These are phyloP conservation scores for Starmera stellimalicola DNA, from an alignment of 1,139 yeast genomes.

Conservation along the genomic window DNA sequence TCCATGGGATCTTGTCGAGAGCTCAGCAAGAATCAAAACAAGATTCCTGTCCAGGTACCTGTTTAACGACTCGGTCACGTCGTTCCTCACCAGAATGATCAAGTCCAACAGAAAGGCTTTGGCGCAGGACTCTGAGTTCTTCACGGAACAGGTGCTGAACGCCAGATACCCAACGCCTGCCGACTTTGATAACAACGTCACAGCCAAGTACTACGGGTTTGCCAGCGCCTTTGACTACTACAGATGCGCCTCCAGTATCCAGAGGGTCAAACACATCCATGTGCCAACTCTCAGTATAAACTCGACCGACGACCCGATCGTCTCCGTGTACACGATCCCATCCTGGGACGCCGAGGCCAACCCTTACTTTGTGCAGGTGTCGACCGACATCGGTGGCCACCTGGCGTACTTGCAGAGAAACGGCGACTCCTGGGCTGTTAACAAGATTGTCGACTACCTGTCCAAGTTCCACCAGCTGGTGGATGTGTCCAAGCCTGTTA, in stretches of 20 bases:
- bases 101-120: conserved; percentile 53
- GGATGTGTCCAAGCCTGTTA: conserved; percentile 12
- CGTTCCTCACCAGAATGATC: conserved; percentile 52
- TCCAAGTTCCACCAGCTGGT: conserved; percentile 37
- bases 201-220: conserved; percentile 71
- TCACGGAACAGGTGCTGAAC: conserved; percentile 28
- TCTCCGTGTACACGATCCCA: conserved; percentile 59
- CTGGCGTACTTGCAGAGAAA: conserved; percentile 50
- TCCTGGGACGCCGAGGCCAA: conserved; percentile 47
- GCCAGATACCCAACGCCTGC: conserved; percentile 27
- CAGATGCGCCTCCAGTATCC: conserved; percentile 54
- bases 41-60: conserved; percentile 53
- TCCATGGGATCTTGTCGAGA: conserved; percentile 76
- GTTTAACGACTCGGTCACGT: conserved; percentile 59
- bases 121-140: conserved; percentile 18
- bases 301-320: conserved; percentile 80
- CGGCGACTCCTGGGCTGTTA: conserved; percentile 68
- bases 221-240: conserved; percentile 66
- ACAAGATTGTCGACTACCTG: conserved; percentile 54
- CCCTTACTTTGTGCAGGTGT: conserved; percentile 58
- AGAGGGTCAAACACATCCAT: conserved; percentile 42
- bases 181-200: conserved; percentile 65
- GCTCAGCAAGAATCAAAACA: conserved; percentile 39
- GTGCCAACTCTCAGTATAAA: conserved; percentile 64
- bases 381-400: conserved; percentile 84